These are phyloP conservation scores for Spathaspora sp. DNA, from an alignment of 805 yeast species.

Conservation along the genomic window DNA sequence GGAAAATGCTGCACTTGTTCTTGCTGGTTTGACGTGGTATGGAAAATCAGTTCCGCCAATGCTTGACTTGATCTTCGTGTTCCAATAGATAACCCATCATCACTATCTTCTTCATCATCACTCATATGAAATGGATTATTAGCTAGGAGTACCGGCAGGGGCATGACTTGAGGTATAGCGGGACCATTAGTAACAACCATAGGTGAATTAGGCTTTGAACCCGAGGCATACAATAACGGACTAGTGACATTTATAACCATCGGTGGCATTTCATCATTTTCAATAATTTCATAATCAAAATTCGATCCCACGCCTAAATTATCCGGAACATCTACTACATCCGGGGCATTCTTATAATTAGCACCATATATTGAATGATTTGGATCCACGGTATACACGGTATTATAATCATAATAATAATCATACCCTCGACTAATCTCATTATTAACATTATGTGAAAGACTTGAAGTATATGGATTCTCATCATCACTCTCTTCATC, in stretches of 20 bases:
- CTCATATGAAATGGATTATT: conserved; percentile 5
- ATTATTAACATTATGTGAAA: conserved; percentile 70
- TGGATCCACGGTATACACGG: conserved; percentile 61
- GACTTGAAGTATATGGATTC: conserved; percentile 46
- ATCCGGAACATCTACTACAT: conserved; percentile 45
- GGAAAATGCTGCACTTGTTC: conserved; percentile 18
- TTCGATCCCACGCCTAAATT: conserved; percentile 39
- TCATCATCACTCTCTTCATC: conserved; percentile 63
- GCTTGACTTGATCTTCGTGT: conserved; percentile 40
- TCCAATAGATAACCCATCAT: conserved; percentile 35
- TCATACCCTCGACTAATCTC: conserved; percentile 64
- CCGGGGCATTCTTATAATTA: conserved; percentile 19
- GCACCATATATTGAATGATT: conserved; percentile 35
- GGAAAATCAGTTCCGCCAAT: conserved; percentile 39
- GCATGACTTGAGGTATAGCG: background rate
- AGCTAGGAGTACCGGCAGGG: background rate
- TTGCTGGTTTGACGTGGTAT: conserved; percentile 8
- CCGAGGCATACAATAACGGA: conserved; percentile 1
- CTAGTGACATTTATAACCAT: conserved; percentile 8
- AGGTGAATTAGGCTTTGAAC: background rate
- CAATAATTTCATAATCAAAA: conserved; percentile 34
- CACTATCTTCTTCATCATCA: conserved; percentile 18
- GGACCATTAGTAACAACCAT: background rate
- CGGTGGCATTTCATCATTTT: conserved; percentile 19
- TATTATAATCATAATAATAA: conserved; percentile 75